Conservation (phyloP, 2,329 filamentous ascomycete genomes). For the Fusarium sp. region DNA sequence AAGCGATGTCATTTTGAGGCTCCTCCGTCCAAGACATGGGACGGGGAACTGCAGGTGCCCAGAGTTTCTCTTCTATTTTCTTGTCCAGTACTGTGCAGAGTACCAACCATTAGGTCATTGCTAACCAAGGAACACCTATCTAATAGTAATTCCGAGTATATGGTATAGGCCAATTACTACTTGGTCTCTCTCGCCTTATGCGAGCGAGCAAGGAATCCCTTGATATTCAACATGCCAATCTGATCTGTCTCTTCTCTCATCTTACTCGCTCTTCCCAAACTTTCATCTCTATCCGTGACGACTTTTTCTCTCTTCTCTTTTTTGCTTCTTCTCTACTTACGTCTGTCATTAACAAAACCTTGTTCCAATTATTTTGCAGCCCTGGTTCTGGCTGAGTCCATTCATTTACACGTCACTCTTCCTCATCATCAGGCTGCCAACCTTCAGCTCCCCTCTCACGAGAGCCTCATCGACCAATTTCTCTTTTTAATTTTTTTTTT, state of each 20-base stretch:
- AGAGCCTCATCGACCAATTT: background rate
- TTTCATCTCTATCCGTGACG: background rate
- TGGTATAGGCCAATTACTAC: background rate
- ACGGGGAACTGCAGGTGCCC: conserved; percentile 27
- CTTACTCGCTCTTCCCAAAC: background rate
- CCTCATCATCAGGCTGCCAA: conserved; percentile 7
- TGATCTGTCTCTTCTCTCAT: conserved; percentile 25
- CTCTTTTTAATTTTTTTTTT: background rate
- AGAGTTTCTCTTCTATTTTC: conserved; percentile 6
- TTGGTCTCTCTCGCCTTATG: conserved; percentile 19
- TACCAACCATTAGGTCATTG: conserved; percentile 16
- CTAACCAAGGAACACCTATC: background rate
- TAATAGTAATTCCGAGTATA: background rate
- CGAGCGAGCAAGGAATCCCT: conserved; percentile 36
- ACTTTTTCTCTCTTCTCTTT: conserved; percentile 13
- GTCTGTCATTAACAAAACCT: conserved; percentile 17
- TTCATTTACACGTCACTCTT: conserved; percentile 25
- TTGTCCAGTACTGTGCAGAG: background rate
- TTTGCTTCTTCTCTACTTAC: conserved; percentile 31
- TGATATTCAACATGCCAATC: conserved; percentile 26
- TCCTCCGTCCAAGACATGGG: conserved; percentile 36
- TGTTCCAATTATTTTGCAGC: conserved; percentile 27
- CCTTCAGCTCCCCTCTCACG: conserved; percentile 1
- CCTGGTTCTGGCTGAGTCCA: conserved; percentile 38
- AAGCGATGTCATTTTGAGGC: conserved; percentile 34